Evolutionary conservation across 257 asterid genomes (phyloP), one percentile per base, ranked within the genome.

Genomic region (Paraleonurus japonicus): DNA sequence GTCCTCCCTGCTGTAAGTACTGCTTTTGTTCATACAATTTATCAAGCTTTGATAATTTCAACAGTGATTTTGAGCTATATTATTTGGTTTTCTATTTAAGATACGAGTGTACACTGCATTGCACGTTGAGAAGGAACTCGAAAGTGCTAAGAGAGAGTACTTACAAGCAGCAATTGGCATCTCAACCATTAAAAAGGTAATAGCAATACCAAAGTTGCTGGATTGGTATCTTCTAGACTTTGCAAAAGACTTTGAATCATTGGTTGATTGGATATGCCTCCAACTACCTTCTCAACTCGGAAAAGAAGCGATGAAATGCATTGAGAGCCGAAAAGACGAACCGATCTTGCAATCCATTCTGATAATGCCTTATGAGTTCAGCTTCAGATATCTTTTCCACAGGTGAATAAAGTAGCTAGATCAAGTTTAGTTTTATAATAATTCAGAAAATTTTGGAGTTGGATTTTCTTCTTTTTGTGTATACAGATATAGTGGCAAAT

Each of bases 1-100:
- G 90, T 92, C 96, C 30, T 92, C 98, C 98, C 98, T 76, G 90
- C 91, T 70, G 98, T 92, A 88, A 84, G 98, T 82, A 41, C 68
- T 22, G 24, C 43, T 15, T 54, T 3, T 28, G 7, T 35, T 11
- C 3, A 7, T 65, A 45, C 4, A 28, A 7, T 17, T 67, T 9
- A 10, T 51, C 16, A 9, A 24, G 11, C 62, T 57, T 57, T 55
- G 32, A 16, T 51, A 53, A 19, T 57, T 45, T n/a, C 5, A 51
- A 51, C n/a, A 11, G n/a, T 15, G 27, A 51, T 51, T 51, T 51
- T 51, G 26, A 24, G 62, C 19, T 26, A 24, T 45, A 24, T 32
- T 35, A 32, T 43, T 47, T 1, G 15, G 13, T 57, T 39, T 58
- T 1, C 1, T 24, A 13, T 24, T 10, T n/a, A 65, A 92, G 98